These are phyloP conservation scores for Linum usitatissimum DNA, from an alignment of 345 rosid species.

Conservation along the genomic window DNA sequence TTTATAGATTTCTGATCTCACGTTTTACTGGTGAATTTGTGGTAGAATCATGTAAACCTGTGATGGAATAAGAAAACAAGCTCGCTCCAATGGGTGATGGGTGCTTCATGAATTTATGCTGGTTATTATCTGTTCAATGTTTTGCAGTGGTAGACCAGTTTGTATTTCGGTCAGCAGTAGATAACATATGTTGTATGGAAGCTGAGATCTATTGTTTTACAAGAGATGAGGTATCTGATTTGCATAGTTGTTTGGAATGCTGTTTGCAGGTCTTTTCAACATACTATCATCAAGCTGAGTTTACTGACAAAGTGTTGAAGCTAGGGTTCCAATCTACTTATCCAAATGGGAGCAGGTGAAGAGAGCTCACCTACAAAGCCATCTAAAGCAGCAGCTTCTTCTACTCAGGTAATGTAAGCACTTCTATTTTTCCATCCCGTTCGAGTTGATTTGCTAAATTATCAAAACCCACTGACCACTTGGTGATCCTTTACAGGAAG, in stretches of 20 bases:
- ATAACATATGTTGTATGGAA: background rate
- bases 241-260: slow-evolving; percentile 5
- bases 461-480: background rate
- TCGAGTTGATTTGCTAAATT: too few relatives aligned
- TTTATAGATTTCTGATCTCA: too few relatives aligned
- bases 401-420: slow-evolving; percentile 44
- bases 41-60: background rate
- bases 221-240: slow-evolving; percentile 8
- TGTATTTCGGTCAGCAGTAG: background rate
- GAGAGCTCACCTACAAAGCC: slow-evolving; percentile 57
- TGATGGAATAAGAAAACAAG: background rate
- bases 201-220: background rate
- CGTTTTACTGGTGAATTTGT: background rate
- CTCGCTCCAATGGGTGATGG: background rate
- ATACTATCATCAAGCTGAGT: slow-evolving; percentile 1
- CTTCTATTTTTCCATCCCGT: background rate
- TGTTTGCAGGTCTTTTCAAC: slow-evolving; percentile 20
- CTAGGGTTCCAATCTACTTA: slow-evolving; percentile 5
- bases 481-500: slow-evolving; percentile 37
- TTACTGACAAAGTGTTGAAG: slow-evolving; percentile 13
- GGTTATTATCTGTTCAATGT: background rate
- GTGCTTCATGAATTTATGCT: background rate
- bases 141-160: background rate
- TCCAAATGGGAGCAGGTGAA: slow-evolving; percentile 68
- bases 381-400: slow-evolving; percentile 50